Evolutionary conservation across 2,329 filamentous ascomycete genomes (phyloP), one percentile per base, ranked within the genome.

Genomic region (Fusarium penzigii): DNA sequence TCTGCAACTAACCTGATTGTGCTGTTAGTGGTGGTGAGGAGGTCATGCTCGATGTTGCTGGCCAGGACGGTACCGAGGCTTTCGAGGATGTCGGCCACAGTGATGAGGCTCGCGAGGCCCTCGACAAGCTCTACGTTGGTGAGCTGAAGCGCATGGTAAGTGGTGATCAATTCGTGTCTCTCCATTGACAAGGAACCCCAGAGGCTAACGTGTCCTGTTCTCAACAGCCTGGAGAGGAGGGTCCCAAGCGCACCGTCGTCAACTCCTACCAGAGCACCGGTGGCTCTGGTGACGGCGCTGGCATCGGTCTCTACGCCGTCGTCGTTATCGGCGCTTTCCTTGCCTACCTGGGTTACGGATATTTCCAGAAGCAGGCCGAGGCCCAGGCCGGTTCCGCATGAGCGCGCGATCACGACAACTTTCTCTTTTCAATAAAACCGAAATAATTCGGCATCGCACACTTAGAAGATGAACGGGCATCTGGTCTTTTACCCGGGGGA

Each of bases 31-130:
- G 94, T 80, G 94, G 94, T 78, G 94, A 99, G 79, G 94, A 99
- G 80, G 94, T 99, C 65, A 80, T 99, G 59, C 88, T 99, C 65
- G 94, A 99, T 65, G 92, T 97, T 60, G 94, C 82, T 69, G 94
- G 94, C 65, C 92, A 96, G 78, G 94, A 99, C 75, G 89, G 90
- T 68, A 96, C 93, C 66, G 94, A 97, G 78, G 93, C 94, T 57
- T 99, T 99, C 72, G 94, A 99, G 80, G 94, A 99, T 76, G 94
- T 99, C 69, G 94, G 94, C 70, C 94, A 99, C 88, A 95, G 90
- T 68, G 94, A 99, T 75, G 94, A 99, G 82, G 94, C 94, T 63
- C 88, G 94, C 63, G 93, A 97, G 80, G 93, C 96, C 63, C 86
- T 99, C 52, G 86, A 88, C 32, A 84, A 85, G 68, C 79, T 96